Base-by-base conservation (phyloP, 495 filamentous ascomycete species). In the Polyplosphaeria fusca region DNA sequence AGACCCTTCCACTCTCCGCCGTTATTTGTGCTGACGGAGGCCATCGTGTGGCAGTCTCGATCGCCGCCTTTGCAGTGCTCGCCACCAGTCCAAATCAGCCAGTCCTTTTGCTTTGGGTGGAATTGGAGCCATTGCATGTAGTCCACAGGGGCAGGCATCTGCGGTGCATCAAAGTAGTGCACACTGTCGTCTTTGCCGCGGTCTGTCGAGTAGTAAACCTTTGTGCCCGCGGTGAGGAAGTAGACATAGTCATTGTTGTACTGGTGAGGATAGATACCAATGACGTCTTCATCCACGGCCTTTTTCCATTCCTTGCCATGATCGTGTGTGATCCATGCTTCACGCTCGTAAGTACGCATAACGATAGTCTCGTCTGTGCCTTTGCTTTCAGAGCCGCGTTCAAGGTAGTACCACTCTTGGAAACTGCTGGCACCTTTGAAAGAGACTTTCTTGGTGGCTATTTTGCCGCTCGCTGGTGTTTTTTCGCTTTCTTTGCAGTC, bases 31-130 rank as follows among this genome's bases (percentile, higher is more conserved):
- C 84, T 85, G 52, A 83, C 77, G 30, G 82, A 89, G 2, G 89
- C 87, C 46, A 85, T 77, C 13, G 75, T 71, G 52, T 88, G 86
- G 69, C 91, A 96, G 13, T 76, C 71, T 30, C 67, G 65, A 4
- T 57, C 45, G 37, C 70, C 69, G 5, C 61, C 70, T 1, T 67
- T 60, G 49, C 83, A 87, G 43, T 84, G 77, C 40, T 77, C 77
- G 42, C 80, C 75, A 30, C 91, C 91, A 37, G 83, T 86, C 91
- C 91, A 99, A 55, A 99, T 87, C 28, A 96, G 69, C 86, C 89
- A 96, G 61, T 95, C 83, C 59, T 77, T 82, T 55, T 87, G 77
- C 47, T 82, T 79, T 5, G 88, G 86, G 63, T 99, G 93, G 72
- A 97, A 97, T 35, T 75, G 70, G 51, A 91, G 65, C 4, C 86